Conservation (phyloP, 371 early-diverging fungal species). For the Basidiobolus meristosporus region DNA sequence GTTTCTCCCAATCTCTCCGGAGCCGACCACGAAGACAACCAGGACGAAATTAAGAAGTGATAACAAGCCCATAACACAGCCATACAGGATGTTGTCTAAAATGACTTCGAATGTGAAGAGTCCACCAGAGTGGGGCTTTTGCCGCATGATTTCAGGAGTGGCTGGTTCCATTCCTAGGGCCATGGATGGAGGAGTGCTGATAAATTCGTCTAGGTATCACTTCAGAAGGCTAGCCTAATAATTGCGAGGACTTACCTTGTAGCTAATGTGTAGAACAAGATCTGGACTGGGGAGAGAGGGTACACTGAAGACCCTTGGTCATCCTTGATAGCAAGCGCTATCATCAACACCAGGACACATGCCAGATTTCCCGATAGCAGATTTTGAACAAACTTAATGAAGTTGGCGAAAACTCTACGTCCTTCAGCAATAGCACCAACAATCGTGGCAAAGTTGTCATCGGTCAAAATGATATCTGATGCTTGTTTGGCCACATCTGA, state of each 20-base stretch:
- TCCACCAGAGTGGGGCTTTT: conserved; percentile 61
- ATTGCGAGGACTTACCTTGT: too few species aligned
- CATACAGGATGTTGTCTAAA: conserved; percentile 53
- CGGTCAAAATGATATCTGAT: conserved; percentile 73
- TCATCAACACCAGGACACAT: conserved; percentile 38
- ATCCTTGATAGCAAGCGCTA: conserved; percentile 51
- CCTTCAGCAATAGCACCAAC: conserved; percentile 68
- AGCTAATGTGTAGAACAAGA: too few species aligned
- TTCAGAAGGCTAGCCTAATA: too few species aligned
- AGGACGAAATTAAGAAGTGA: conserved; percentile 44
- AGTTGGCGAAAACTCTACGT: conserved; percentile 76
- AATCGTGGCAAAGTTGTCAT: conserved; percentile 81
- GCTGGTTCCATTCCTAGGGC: conserved; percentile 69
- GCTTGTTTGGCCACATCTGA: conserved; percentile 87
- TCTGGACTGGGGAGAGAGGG: conserved; percentile 61
- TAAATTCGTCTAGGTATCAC: conserved; percentile 74
- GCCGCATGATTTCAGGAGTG: conserved; percentile 56
- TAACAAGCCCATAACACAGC: conserved; percentile 38
- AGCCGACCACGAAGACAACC: conserved; percentile 33
- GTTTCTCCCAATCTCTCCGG: conserved; percentile 29
- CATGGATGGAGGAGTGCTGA: conserved; percentile 68
- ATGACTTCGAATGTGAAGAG: conserved; percentile 42
- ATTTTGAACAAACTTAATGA: conserved; percentile 78
- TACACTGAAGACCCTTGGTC: conserved; percentile 31
- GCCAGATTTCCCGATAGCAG: conserved; percentile 62